Conservation (phyloP, 306 rosid genomes). For the Lotus japonicus region DNA sequence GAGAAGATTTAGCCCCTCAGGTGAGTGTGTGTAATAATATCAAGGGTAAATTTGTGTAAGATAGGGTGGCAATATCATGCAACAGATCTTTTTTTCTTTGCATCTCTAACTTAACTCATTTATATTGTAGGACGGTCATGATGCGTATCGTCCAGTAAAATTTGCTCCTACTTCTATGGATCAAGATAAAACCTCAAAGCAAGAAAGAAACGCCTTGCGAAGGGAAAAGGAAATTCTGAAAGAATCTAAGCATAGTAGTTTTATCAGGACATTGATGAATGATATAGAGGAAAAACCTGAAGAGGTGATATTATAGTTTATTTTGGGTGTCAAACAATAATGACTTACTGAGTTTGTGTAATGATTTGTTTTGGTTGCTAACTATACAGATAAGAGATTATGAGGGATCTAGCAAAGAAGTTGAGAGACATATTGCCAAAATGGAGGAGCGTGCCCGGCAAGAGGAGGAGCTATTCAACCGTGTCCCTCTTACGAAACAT, state of each 20-base stretch:
- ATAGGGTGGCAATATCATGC: neutral
- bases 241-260: constrained; percentile 56
- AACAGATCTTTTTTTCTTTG: neutral
- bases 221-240: constrained; percentile 55
- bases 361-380: constrained; percentile 23
- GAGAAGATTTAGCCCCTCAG: constrained; percentile 31
- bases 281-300: constrained; percentile 79
- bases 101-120: constrained; percentile 8
- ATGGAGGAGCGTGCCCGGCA: constrained; percentile 59
- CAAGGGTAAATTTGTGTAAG: neutral
- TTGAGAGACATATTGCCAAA: constrained; percentile 47
- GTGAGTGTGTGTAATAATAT: constrained; percentile 30
- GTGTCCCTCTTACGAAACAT: constrained; percentile 63
- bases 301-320: constrained; percentile 50
- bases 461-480: constrained; percentile 78
- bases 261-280: constrained; percentile 51
- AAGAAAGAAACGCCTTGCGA: constrained; percentile 63
- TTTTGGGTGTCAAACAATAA: constrained; percentile 3
- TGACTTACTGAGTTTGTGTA: neutral
- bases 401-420: constrained; percentile 62
- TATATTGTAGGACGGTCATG: constrained; percentile 44
- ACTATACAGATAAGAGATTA: constrained; percentile 52
- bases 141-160: constrained; percentile 47
- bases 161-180: constrained; percentile 74
- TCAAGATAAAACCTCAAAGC: constrained; percentile 47